These are phyloP conservation scores for Perkinsus marinus DNA, from an alignment of 169 alveolate species.

Conservation along the genomic window DNA sequence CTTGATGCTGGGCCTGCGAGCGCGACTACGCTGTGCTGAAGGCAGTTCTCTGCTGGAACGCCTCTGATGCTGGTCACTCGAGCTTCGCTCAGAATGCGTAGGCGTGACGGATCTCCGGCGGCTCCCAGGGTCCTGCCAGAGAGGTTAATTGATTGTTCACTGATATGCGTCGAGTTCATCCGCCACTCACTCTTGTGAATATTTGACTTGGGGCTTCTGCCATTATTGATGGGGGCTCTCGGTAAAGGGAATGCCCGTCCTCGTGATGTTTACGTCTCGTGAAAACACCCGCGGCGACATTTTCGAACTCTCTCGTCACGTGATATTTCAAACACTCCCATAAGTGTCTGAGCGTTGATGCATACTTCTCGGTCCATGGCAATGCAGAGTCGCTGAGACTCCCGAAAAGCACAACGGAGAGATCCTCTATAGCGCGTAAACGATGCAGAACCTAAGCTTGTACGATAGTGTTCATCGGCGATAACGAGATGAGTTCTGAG, in stretches of 20 bases:
- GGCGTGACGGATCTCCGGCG: not conserved
- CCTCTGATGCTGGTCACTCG: not conserved
- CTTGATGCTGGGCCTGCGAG: not conserved
- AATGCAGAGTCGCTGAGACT: not conserved
- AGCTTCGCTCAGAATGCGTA: not conserved
- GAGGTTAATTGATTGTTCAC: no score
- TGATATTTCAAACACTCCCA: not conserved
- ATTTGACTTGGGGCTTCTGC: no score
- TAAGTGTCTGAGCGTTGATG: not conserved
- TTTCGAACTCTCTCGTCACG: not conserved
- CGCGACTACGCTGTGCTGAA: not conserved
- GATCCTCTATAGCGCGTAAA: no score
- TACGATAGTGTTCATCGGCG: no score
- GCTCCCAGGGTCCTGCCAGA: not conserved
- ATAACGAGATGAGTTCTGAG: no score
- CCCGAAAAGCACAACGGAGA: no score
- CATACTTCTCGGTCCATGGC: not conserved
- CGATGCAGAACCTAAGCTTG: no score
- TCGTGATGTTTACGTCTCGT: not conserved
- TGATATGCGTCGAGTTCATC: no score
- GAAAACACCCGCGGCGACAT: not conserved
- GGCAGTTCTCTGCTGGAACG: not conserved
- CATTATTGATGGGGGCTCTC: no score
- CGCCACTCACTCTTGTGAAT: no score
- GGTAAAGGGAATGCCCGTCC: not conserved